phyloP scores from a whole-genome alignment of 2,329 filamentous ascomycete genomes.

The Paecilomyces sp. region DNA sequence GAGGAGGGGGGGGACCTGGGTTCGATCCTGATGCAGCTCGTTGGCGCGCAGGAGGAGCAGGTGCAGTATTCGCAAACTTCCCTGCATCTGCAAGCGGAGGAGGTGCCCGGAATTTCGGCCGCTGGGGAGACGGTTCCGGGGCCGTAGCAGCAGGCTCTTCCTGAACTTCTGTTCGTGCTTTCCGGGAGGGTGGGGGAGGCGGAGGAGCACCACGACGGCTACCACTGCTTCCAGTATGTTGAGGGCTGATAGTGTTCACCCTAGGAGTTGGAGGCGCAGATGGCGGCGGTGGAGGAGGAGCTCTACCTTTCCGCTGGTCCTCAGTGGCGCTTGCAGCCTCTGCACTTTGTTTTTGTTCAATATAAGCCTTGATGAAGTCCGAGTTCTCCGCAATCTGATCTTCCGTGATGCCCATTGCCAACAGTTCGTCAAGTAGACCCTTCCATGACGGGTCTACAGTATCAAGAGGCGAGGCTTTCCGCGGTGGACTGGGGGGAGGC shows the following conservation, averaged over 20 bases:
- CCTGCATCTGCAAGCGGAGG: conserved; percentile 86
- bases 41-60: conserved; percentile 40
- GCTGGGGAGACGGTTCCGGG: conserved; percentile 63
- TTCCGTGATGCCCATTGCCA: conserved; percentile 60
- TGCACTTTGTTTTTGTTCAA: conserved; percentile 55
- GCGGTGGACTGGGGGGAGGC: conserved; percentile 21
- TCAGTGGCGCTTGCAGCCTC: conserved; percentile 35
- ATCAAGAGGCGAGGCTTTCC: conserved; percentile 46
- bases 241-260: conserved; percentile 48
- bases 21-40: conserved; percentile 43
- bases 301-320: conserved; percentile 43
- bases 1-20: conserved; percentile 60
- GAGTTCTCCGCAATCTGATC: conserved; percentile 61
- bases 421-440: conserved; percentile 53
- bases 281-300: conserved; percentile 58
- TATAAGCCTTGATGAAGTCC: conserved; percentile 62
- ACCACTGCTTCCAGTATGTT: conserved; percentile 51
- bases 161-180: conserved; percentile 38
- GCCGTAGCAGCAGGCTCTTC: conserved; percentile 48
- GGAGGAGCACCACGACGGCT: conserved; percentile 54
- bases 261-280: conserved; percentile 39
- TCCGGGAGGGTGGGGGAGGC: conserved; percentile 48
- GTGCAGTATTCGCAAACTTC: conserved; percentile 61
- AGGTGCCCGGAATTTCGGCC: conserved; percentile 71
- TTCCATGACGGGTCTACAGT: conserved; percentile 57